Evolutionary conservation across 2,329 filamentous ascomycete species (phyloP).

Genomic region (Colletotrichum simmondsii): DNA sequence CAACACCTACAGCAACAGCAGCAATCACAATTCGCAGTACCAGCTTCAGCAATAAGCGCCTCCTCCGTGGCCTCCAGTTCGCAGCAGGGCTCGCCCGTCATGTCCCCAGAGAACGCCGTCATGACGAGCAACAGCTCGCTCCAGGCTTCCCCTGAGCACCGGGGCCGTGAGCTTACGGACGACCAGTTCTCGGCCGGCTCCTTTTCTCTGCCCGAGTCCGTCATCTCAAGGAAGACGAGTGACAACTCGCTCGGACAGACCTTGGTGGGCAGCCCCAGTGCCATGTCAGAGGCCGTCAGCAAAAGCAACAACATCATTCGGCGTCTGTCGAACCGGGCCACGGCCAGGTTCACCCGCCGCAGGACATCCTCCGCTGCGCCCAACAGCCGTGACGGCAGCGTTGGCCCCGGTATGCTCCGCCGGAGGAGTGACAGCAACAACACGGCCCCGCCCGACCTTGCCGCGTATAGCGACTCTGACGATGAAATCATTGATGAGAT

Average conservation of each 20-base stretch:
- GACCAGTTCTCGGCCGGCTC: constrained; percentile 60
- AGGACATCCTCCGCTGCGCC: constrained; percentile 82
- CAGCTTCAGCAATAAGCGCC: constrained; percentile 65
- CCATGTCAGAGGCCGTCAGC: constrained; percentile 57
- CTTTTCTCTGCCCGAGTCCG: constrained; percentile 80
- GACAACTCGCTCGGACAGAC: constrained; percentile 73
- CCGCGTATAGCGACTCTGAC: constrained; percentile 64
- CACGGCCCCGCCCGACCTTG: constrained; percentile 65
- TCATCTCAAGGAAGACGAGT: constrained; percentile 70
- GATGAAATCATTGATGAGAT: constrained; percentile 65
- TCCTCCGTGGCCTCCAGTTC: constrained; percentile 67
- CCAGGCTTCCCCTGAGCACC: constrained; percentile 74
- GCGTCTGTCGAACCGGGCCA: constrained; percentile 84
- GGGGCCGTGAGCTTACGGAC: constrained; percentile 62
- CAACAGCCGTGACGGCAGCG: constrained; percentile 85
- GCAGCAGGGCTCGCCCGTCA: constrained; percentile 65
- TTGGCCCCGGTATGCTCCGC: constrained; percentile 88
- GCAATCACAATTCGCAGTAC: constrained; percentile 46
- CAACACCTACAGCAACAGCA: constrained; percentile 42
- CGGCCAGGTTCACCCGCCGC: constrained; percentile 72
- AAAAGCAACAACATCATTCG: constrained; percentile 72
- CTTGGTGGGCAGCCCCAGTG: constrained; percentile 65
- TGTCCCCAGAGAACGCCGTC: constrained; percentile 64
- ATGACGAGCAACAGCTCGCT: constrained; percentile 71
- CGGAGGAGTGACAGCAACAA: constrained; percentile 91